A percentile compares a stretch with the other conserved stretches of the same genome.
These are phyloP conservation scores for Sinapis alba DNA, from an alignment of 441 rosid genomes.

Conservation along the genomic window DNA sequence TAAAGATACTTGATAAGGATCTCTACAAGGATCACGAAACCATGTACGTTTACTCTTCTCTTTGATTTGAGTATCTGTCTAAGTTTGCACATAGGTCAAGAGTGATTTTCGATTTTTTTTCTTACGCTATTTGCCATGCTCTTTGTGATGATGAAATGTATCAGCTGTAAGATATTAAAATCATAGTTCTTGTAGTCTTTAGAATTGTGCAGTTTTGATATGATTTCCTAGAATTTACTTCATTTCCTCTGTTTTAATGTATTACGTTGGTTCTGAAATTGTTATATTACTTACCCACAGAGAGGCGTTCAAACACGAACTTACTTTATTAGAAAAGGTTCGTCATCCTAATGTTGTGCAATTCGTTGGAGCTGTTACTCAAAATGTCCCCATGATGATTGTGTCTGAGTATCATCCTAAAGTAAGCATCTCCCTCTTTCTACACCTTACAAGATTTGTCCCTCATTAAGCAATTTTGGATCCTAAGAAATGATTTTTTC, in stretches of 20 bases:
- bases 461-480: constrained; percentile 7
- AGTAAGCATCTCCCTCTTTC: constrained; percentile 50
- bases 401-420: constrained; percentile 85
- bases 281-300: constrained; percentile 46
- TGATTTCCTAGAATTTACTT: background rate
- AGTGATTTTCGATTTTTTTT: background rate
- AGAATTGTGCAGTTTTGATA: background rate
- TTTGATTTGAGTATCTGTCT: constrained; percentile 4
- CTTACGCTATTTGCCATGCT: constrained; percentile 6
- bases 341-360: constrained; percentile 98
- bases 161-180: constrained; percentile 1
- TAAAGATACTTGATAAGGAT: constrained; percentile 89
- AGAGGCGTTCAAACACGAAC: constrained; percentile 86
- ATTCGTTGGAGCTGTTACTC: constrained; percentile 99
- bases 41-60: constrained; percentile 57
- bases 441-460: background rate
- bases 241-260: constrained; percentile 6
- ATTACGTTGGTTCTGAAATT: background rate
- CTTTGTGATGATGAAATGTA: constrained; percentile 1
- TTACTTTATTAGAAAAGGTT: constrained; percentile 82
- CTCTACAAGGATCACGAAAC: constrained; percentile 69
- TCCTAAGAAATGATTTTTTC: background rate
- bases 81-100: background rate
- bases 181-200: background rate
- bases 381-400: constrained; percentile 96